A percentile compares a stretch with the other conserved stretches of the same genome.
Conservation (phyloP, 2,329 filamentous ascomycete genomes). For the Epichloe uncinata region DNA sequence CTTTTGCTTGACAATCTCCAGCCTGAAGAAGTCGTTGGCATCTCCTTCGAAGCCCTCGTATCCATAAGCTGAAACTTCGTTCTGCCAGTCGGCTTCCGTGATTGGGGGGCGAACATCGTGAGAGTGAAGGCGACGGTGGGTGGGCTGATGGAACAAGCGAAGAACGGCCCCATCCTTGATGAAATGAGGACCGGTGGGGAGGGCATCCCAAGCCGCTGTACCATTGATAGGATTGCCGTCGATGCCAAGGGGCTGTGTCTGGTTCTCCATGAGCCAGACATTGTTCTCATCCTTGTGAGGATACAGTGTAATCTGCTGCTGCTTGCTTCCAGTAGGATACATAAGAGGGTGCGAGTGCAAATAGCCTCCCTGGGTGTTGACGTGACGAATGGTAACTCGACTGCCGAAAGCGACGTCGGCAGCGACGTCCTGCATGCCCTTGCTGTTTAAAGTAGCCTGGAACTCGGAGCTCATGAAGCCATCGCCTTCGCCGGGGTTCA, state of each 20-base stretch:
- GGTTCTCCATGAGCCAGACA: slow-evolving; percentile 84
- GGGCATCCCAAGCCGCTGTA: slow-evolving; percentile 68
- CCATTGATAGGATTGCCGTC: slow-evolving; percentile 69
- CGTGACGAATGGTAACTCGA: slow-evolving; percentile 73
- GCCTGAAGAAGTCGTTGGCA: slow-evolving; percentile 87
- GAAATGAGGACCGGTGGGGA: slow-evolving; percentile 45
- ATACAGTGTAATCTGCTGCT: slow-evolving; percentile 96
- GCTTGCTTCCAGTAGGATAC: slow-evolving; percentile 95
- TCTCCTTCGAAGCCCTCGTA: slow-evolving; percentile 96
- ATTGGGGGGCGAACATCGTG: slow-evolving; percentile 84
- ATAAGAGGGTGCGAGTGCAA: slow-evolving; percentile 94
- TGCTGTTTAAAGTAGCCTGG: slow-evolving; percentile 91
- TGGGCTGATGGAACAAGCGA: slow-evolving; percentile 71
- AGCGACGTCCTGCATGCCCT: slow-evolving; percentile 89
- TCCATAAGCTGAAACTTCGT: slow-evolving; percentile 91
- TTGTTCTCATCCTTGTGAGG: slow-evolving; percentile 99
- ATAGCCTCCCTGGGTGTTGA: slow-evolving; percentile 96
- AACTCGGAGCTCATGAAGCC: slow-evolving; percentile 99
- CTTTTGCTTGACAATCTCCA: slow-evolving; percentile 87
- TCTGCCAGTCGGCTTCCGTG: slow-evolving; percentile 85
- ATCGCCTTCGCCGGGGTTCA: slow-evolving; percentile 92
- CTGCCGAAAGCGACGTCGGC: slow-evolving; percentile 87
- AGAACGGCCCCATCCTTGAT: slow-evolving; percentile 72
- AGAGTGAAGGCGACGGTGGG: slow-evolving; percentile 83
- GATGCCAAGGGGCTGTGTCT: slow-evolving; percentile 73